Evolutionary conservation across 495 filamentous ascomycete genomes (phyloP), one percentile per base, ranked within the genome.

Genomic region (Annulohypoxylon moriforme): DNA sequence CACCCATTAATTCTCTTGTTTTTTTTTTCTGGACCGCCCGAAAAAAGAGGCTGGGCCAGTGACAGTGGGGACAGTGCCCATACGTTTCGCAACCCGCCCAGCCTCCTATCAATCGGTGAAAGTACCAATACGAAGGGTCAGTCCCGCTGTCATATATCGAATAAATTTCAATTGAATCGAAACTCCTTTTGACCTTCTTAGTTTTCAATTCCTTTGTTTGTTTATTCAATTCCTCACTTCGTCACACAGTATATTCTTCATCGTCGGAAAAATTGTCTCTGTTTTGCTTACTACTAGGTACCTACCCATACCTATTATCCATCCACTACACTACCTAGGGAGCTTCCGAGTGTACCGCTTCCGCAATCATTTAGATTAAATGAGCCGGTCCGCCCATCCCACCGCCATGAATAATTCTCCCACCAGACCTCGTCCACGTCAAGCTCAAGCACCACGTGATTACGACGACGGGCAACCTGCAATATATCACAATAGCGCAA

Each of bases 391-490:
- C 14, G 29, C 56, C 33, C 20, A 46, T 59, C 60, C 44, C 55
- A 57, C 46, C 53, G 31, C 53, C 24, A 73, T 73, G 71, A 73
- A 69, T 22, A 73, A 69, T 22, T 73, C 71, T n/a, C 71, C 71
- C 18, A 50, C 29, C 44, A 69, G 71, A 62, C 71, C 71, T 25
- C 71, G 71, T 34, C 71, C 71, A 42, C 71, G 71, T 49, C 71
- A 73, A 62, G 65, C 71, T 27, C 71, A 73, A 61, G 49, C 50
- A 46, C 66, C 71, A 65, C 71, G 71, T 68, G 71, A 73, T n/a
- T 69, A 73, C 71, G 71, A 73, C 61, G 65, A 73, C 71, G 60
- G 60, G 42, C 14, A 24, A 49, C n/a, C 69, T 10, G 36, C 61
- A 18, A 38, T 56, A 29, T 68, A 73, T 49, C 71, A 69, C 25